Evolutionary conservation across 179 eudicot genomes (phyloP), one percentile per base, ranked within the genome.

Genomic region (Silene coronaria): DNA sequence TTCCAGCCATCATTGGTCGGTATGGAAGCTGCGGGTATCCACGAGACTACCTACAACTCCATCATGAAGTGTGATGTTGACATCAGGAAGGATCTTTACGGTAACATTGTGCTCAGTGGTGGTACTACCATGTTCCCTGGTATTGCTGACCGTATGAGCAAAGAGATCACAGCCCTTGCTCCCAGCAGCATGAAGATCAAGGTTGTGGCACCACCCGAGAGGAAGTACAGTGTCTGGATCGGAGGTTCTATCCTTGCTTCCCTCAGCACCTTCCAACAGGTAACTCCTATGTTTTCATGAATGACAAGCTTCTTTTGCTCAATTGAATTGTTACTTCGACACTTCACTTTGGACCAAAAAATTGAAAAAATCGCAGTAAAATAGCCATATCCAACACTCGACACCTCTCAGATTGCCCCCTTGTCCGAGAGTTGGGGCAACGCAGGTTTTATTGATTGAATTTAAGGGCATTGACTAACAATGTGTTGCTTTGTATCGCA

Each of bases 401-500:
- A n/a, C n/a, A n/a, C n/a, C n/a, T n/a, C n/a, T n/a, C n/a, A n/a
- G n/a, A n/a, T n/a, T n/a, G n/a, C n/a, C n/a, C n/a, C n/a, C n/a
- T n/a, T n/a, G n/a, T n/a, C n/a, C n/a, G n/a, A n/a, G n/a, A n/a
- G n/a, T n/a, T n/a, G n/a, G n/a, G n/a, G n/a, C n/a, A n/a, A n/a
- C n/a, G n/a, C n/a, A n/a, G n/a, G n/a, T 66, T 45, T 2, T 1
- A 9, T 4, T 22, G 36, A 11, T 72, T 17, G 14, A 51, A 48
- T 8, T 32, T 0, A 64, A 23, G 24, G 45, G 22, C 21, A 23
- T 5, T 8, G 58, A 51, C 69, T 55, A 0, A 45, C 45, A 28
- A 66, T 22, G 17, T 73, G 57, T 73, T 30, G 32, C 6, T 8
- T 76, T 14, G 24, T 22, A 32, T 9, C 38, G 36, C 81, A 81